Evolutionary conservation across 441 rosid genomes (phyloP).

Genomic region (Mallotus repandus): DNA sequence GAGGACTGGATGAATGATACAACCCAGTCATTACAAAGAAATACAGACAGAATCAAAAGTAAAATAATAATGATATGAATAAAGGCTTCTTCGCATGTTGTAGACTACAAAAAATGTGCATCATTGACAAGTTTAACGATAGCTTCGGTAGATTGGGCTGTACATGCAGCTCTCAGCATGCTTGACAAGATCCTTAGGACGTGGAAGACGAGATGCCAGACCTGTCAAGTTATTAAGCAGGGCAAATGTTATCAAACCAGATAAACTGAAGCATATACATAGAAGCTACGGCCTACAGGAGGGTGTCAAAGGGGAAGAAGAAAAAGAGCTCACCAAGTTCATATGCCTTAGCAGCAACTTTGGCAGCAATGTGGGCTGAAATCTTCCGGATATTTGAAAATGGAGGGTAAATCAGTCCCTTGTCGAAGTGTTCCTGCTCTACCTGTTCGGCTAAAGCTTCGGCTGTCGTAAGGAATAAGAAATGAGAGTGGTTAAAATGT

Average conservation of each 20-base stretch:
- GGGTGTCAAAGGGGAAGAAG: too few species aligned
- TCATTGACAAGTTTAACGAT: conserved; percentile 42
- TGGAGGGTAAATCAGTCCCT: conserved; percentile 90
- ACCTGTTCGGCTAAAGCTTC: conserved; percentile 93
- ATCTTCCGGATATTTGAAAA: conserved; percentile 83
- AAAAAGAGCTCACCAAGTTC: conserved; percentile 66
- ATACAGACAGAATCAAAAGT: background rate
- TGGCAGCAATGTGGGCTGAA: conserved; percentile 87
- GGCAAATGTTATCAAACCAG: background rate
- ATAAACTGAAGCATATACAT: background rate
- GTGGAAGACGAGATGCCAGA: conserved; percentile 89
- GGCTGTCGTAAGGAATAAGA: conserved; percentile 46
- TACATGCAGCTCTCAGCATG: conserved; percentile 97
- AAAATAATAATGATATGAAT: too few species aligned
- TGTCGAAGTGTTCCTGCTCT: conserved; percentile 50
- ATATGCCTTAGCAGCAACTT: conserved; percentile 86
- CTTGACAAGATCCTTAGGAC: conserved; percentile 74
- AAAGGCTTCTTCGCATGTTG: background rate
- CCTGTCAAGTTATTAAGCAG: conserved; percentile 39
- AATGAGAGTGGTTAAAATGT: conserved; percentile 3
- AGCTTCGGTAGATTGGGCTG: conserved; percentile 72
- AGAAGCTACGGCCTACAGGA: background rate
- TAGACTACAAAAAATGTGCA: conserved; percentile 20
- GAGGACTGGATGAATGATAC: background rate
- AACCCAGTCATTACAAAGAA: background rate